These are phyloP conservation scores for Sextonia rubra DNA, from an alignment of 164 flowering plant species.

Conservation along the genomic window DNA sequence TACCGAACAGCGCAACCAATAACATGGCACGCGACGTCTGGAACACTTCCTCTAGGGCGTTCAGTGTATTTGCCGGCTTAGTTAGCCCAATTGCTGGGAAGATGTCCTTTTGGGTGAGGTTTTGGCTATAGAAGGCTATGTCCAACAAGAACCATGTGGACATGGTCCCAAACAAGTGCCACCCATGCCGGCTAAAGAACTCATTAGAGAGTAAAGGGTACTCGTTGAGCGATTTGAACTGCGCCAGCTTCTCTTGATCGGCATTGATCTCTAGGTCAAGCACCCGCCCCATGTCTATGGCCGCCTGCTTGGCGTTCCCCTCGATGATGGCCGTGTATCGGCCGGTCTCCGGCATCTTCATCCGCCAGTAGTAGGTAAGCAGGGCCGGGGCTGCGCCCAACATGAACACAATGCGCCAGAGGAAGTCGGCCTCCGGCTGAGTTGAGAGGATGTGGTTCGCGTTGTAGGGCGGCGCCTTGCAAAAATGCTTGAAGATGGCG, in stretches of 20 bases:
- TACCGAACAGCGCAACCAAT: constrained; percentile 46
- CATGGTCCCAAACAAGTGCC: constrained; percentile 55
- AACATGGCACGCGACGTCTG: constrained; percentile 63
- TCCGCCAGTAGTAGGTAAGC: constrained; percentile 69
- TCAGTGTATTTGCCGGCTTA: constrained; percentile 54
- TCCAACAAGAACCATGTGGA: constrained; percentile 67
- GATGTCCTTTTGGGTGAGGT: constrained; percentile 74
- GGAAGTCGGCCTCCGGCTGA: constrained; percentile 47
- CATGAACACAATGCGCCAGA: constrained; percentile 73
- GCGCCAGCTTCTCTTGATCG: constrained; percentile 34
- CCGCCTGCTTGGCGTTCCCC: constrained; percentile 58
- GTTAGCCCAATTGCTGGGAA: constrained; percentile 67
- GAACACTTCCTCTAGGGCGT: constrained; percentile 53
- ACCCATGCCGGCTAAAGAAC: constrained; percentile 46
- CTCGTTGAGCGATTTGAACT: constrained; percentile 27
- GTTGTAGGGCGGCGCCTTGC: constrained; percentile 9
- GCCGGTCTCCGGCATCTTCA: constrained; percentile 91
- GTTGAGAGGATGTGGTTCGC: constrained; percentile 22
- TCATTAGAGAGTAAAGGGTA: constrained; percentile 30
- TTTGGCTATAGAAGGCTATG: constrained; percentile 69
- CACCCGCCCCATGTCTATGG: constrained; percentile 50
- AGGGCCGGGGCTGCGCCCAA: constrained; percentile 71
- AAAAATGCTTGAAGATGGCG: constrained; percentile 17
- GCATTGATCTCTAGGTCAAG: constrained; percentile 40
- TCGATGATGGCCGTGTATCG: constrained; percentile 81